These are phyloP conservation scores for Phytophthora capsici DNA, from an alignment of 352 stramenopile species.

Conservation along the genomic window DNA sequence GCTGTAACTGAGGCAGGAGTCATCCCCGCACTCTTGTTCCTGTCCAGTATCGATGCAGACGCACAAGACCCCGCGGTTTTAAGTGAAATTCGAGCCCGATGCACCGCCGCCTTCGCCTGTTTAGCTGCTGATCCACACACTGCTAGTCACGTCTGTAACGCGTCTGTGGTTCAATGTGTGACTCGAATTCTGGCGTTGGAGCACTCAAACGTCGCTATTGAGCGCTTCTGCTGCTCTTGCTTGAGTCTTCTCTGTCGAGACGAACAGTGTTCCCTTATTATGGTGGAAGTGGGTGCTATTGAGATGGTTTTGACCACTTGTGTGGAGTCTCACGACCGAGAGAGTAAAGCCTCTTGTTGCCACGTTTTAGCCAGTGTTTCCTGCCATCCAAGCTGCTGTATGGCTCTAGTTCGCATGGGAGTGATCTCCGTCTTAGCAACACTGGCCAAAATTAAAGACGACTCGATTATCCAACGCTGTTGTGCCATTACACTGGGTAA, in stretches of 20 bases:
- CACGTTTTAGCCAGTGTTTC: slow-evolving; percentile 80
- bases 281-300: slow-evolving; percentile 56
- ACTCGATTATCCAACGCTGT: slow-evolving; percentile 60
- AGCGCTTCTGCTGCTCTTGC: slow-evolving; percentile 75
- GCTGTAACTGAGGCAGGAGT: slow-evolving; percentile 61
- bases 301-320: slow-evolving; percentile 68
- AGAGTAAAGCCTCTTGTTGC: slow-evolving; percentile 78
- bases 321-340: slow-evolving; percentile 60
- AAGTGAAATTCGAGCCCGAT: slow-evolving; percentile 64
- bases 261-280: slow-evolving; percentile 63
- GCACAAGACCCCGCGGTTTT: slow-evolving; percentile 1
- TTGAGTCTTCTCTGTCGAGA: slow-evolving; percentile 77
- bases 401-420: slow-evolving; percentile 54
- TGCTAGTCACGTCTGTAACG: slow-evolving; percentile 45
- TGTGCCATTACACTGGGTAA: slow-evolving; percentile 78
- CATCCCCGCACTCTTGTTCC: slow-evolving; percentile 61
- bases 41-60: slow-evolving; percentile 40
- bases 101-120: slow-evolving; percentile 66
- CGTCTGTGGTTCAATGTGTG: slow-evolving; percentile 64
- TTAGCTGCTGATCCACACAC: slow-evolving; percentile 57
- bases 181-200: slow-evolving; percentile 58
- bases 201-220: slow-evolving; percentile 59
- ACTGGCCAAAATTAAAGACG: slow-evolving; percentile 58
- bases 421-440: slow-evolving; percentile 65
- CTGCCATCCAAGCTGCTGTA: slow-evolving; percentile 67